Evolutionary conservation across 208 protist genomes (phyloP), one percentile per base, ranked within the genome.

Genomic region (Leishmania major): DNA sequence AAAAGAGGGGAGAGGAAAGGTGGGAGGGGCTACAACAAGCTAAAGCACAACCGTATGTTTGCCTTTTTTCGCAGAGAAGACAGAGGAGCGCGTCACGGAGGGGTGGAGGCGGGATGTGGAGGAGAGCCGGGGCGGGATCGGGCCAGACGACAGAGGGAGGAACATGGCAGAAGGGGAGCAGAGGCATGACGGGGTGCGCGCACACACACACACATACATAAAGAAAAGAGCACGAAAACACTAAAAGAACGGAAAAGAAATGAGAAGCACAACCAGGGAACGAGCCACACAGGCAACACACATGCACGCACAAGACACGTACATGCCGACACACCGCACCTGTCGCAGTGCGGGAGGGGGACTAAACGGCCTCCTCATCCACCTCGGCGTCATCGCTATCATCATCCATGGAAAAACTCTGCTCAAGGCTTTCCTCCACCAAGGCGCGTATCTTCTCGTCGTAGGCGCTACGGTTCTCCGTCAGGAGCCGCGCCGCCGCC

Each of bases 401-500:
- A 22, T 85, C 88, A 59, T 95, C 93, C 13, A 88, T 81, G 66
- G 88, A 90, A 59, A 96, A 94, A 4, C 79, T 82, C 71, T 95
- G 91, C 45, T 95, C 92, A 0, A 97, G 92, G 3, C 93, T 94
- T 31, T 87, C 85, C 80, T 96, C 90, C 15, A 94, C 94, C 37
- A 97, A 49, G 35, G 80, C 70, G 31, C 87, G 84, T 28, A 98
- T 87, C 43, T 88, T 89, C 31, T 92, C 83, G 10, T 99, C 96
- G 87, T 99, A 99, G 76, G 98, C 94, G 55, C 96, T 90, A 55
- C 93, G 95, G 85, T 99, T 99, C 83, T 99, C 98, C 66, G 87
- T 88, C 82, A 98, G 99, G n/a, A 99, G 82, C 37, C 89, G 82
- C 13, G 99, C 99, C 0, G 99, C 99, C 79, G 99, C 98, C 7